These are phyloP conservation scores for Globisporangium middletonii DNA, from an alignment of 352 stramenopile species.

Conservation along the genomic window DNA sequence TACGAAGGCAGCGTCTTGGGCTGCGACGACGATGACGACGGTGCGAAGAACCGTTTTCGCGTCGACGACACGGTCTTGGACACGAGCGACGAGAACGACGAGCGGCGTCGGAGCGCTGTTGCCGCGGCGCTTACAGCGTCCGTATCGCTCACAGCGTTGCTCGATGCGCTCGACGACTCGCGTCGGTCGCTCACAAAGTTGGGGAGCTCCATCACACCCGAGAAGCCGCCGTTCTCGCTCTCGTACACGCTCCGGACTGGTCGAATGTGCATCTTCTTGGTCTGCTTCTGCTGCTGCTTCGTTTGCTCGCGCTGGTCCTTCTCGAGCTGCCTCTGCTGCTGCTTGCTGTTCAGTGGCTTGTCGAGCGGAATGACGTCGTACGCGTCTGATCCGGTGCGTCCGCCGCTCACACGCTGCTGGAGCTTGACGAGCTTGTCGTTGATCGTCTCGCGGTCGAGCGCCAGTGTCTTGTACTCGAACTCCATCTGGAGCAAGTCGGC, in stretches of 20 bases:
- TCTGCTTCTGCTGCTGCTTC: constrained; percentile 4
- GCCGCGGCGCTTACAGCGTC: background rate
- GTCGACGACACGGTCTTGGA: constrained; percentile 55
- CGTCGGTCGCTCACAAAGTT: constrained; percentile 32
- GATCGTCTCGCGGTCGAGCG: constrained; percentile 31
- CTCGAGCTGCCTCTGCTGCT: constrained; percentile 23
- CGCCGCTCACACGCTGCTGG: constrained; percentile 15
- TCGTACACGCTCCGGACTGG: constrained; percentile 20
- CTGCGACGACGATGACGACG: background rate
- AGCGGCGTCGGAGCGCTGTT: constrained; percentile 10
- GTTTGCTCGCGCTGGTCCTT: constrained; percentile 21
- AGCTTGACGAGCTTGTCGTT: constrained; percentile 29
- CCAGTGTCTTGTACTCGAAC: constrained; percentile 55
- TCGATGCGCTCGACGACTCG: constrained; percentile 7
- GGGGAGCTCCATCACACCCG: constrained; percentile 55
- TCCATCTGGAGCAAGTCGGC: constrained; percentile 59
- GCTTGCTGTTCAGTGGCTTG: constrained; percentile 18
- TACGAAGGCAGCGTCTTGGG: constrained; percentile 13
- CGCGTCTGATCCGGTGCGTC: constrained; percentile 5
- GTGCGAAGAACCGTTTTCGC: constrained; percentile 37
- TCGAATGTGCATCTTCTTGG: constrained; percentile 22
- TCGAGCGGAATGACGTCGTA: constrained; percentile 46
- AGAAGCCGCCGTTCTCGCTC: constrained; percentile 29
- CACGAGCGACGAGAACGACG: constrained; percentile 36
- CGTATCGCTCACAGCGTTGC: constrained; percentile 1